Percentiles rank a stretch among this genome's conserved stretches.
Evolutionary conservation across 805 yeast species (phyloP).

Genomic region (Candida peoriensis): DNA sequence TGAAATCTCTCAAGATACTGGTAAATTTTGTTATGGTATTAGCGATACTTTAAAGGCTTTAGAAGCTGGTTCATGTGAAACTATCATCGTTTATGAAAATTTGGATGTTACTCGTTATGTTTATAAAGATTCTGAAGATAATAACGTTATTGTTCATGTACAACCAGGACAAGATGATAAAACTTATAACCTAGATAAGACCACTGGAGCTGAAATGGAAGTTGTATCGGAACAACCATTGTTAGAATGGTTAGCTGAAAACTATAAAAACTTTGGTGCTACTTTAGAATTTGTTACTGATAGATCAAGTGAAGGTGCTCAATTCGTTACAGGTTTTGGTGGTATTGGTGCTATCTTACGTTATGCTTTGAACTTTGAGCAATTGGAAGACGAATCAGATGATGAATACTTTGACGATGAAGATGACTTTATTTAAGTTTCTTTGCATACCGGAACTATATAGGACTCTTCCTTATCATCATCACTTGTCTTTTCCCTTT

Average conservation of each 20-base stretch:
- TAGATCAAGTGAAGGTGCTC: slow-evolving; percentile 97
- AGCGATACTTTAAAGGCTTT: slow-evolving; percentile 95
- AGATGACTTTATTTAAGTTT: slow-evolving; percentile 25
- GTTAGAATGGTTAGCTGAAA: slow-evolving; percentile 97
- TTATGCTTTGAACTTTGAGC: slow-evolving; percentile 96
- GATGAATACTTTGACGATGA: slow-evolving; percentile 75
- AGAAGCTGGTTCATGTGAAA: slow-evolving; percentile 95
- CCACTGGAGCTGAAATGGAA: slow-evolving; percentile 91
- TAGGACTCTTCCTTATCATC: neutral
- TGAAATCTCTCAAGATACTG: slow-evolving; percentile 96
- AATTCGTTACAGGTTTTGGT: slow-evolving; percentile 97
- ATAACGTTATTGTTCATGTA: slow-evolving; percentile 66
- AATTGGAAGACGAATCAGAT: slow-evolving; percentile 87
- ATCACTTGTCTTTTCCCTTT: too few species aligned
- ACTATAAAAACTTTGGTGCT: slow-evolving; percentile 92
- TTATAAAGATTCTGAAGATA: slow-evolving; percentile 78
- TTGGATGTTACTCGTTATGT: slow-evolving; percentile 80
- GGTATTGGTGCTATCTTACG: slow-evolving; percentile 97
- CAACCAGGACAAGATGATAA: slow-evolving; percentile 71
- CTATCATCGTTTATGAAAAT: slow-evolving; percentile 87
- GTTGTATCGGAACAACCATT: slow-evolving; percentile 76
- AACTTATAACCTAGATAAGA: slow-evolving; percentile 71
- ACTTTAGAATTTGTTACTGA: slow-evolving; percentile 94
- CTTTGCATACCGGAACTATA: too few species aligned
- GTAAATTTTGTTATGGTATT: slow-evolving; percentile 96